Evolutionary conservation across 2,329 filamentous ascomycete species (phyloP).

Genomic region (Acrocalymma vagum): DNA sequence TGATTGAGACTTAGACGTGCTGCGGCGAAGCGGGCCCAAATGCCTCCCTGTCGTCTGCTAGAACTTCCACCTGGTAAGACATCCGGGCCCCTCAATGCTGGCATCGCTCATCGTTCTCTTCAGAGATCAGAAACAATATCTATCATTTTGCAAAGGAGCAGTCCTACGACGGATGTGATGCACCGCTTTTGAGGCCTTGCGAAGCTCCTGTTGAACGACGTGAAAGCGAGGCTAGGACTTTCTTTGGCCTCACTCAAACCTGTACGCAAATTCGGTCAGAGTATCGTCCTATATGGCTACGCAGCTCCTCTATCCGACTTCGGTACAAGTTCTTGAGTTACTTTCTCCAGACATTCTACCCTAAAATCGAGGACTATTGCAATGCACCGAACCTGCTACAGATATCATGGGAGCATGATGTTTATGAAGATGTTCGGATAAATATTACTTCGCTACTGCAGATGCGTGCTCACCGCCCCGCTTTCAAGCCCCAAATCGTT

Average conservation of each 20-base stretch:
- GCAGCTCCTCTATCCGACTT: slow-evolving; percentile 2
- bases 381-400: slow-evolving; percentile 10
- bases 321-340: slow-evolving; percentile 1
- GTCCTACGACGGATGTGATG: not conserved
- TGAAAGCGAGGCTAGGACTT: too few relatives aligned
- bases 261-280: slow-evolving; percentile 14
- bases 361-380: not conserved
- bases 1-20: too few relatives aligned
- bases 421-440: not conserved
- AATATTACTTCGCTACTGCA: slow-evolving; percentile 4
- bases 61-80: too few relatives aligned
- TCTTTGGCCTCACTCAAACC: slow-evolving; percentile 7
- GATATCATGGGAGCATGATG: slow-evolving; percentile 9
- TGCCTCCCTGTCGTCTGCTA: too few relatives aligned
- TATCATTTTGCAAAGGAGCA: slow-evolving; percentile 17
- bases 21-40: too few relatives aligned
- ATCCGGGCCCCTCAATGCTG: too few relatives aligned
- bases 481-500: slow-evolving; percentile 7
- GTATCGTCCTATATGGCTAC: slow-evolving; percentile 15
- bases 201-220: too few relatives aligned
- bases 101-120: too few relatives aligned
- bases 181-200: not conserved
- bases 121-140: slow-evolving; percentile 24
- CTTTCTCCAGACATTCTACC: slow-evolving; percentile 9
- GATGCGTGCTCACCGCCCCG: slow-evolving; percentile 6